Evolutionary conservation across 257 asterid species (phyloP).

Genomic region (Eustoma russellianum): DNA sequence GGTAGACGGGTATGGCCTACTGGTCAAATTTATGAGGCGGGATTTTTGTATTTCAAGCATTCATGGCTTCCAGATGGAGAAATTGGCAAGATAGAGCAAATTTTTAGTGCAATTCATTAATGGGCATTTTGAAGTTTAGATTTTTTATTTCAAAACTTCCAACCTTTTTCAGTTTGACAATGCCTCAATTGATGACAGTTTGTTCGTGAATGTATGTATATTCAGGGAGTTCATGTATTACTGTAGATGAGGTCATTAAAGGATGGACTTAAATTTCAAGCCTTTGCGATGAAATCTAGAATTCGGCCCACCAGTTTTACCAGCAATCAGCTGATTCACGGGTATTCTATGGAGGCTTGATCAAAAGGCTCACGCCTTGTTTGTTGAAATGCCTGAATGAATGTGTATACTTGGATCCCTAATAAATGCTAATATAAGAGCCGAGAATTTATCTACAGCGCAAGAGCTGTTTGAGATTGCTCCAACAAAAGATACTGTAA

Average conservation of each 20-base stretch:
- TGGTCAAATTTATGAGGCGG: too few species aligned
- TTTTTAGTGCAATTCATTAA: too few species aligned
- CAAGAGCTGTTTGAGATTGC: slow-evolving; percentile 39
- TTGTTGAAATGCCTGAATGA: slow-evolving; percentile 74
- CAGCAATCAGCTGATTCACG: slow-evolving; percentile 50
- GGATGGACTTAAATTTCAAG: slow-evolving; percentile 49
- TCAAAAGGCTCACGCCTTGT: slow-evolving; percentile 49
- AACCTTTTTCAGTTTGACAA: too few species aligned
- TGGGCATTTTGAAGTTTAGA: too few species aligned
- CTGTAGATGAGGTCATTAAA: slow-evolving; percentile 33
- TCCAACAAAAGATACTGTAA: slow-evolving; percentile 54
- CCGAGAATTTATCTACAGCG: slow-evolving; percentile 40
- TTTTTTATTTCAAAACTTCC: too few species aligned
- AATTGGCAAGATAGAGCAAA: too few species aligned
- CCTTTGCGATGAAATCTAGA: slow-evolving; percentile 44
- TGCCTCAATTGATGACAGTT: too few species aligned
- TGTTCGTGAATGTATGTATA: background rate
- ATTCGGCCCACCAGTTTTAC: slow-evolving; percentile 16
- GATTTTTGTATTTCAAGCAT: too few species aligned
- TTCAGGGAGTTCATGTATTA: background rate
- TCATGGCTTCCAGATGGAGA: too few species aligned
- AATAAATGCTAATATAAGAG: slow-evolving; percentile 43
- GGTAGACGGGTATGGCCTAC: too few species aligned
- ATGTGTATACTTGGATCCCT: slow-evolving; percentile 74
- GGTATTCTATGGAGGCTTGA: slow-evolving; percentile 37